Percentiles rank a stretch among this genome's conserved stretches.
These are phyloP conservation scores for Lyophyllum decastes DNA, from an alignment of 768 basidiomycete genomes.

Conservation along the genomic window DNA sequence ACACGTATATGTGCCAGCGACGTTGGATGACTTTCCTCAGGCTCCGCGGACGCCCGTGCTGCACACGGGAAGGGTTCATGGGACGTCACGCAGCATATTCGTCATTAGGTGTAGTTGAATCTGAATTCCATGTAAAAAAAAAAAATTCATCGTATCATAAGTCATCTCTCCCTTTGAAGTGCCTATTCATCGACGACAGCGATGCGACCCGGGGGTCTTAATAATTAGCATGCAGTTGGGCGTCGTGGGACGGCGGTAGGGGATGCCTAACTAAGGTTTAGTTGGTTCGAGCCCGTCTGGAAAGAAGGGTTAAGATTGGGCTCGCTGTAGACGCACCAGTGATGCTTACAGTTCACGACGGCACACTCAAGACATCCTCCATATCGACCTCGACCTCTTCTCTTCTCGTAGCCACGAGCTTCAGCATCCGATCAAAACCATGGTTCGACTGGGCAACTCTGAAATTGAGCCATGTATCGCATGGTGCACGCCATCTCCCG, in stretches of 20 bases:
- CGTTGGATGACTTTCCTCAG: background rate
- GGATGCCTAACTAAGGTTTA: background rate
- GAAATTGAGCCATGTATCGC: conserved; percentile 10
- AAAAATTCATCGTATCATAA: background rate
- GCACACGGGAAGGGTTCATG: background rate
- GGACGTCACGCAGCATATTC: background rate
- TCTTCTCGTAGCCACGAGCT: conserved; percentile 55
- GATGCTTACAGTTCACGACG: conserved; percentile 4
- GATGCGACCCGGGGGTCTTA: background rate
- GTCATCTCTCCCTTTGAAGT: background rate
- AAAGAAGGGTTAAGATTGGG: background rate
- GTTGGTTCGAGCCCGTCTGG: background rate
- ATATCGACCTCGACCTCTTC: conserved; percentile 44
- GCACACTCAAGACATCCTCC: background rate
- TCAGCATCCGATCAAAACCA: conserved; percentile 71
- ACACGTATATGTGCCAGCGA: background rate
- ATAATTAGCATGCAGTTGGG: background rate
- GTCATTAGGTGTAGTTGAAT: background rate
- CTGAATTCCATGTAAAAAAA: conserved; percentile 1
- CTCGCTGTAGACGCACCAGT: background rate
- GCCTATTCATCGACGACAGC: background rate
- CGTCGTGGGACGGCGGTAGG: background rate
- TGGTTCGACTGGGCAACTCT: conserved; percentile 55
- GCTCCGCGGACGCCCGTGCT: background rate
- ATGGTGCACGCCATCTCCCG: background rate